phyloP scores from a whole-genome alignment of 805 yeast genomes.

The Teunomyces pallodes region DNA sequence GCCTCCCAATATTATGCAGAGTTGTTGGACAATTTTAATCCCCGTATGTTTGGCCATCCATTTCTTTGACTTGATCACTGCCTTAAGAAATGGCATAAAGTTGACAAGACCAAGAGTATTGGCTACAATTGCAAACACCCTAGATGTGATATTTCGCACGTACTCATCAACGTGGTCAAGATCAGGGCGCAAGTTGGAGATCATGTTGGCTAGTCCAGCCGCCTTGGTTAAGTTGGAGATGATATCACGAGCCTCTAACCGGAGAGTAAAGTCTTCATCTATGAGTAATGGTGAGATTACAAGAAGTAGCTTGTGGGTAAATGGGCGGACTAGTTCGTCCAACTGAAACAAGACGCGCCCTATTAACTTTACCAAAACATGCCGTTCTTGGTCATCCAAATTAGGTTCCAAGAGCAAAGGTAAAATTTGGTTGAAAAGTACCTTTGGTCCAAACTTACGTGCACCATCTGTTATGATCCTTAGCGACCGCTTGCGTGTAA shows the following conservation, averaged over 20 bases:
- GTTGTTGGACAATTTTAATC: slow-evolving; percentile 69
- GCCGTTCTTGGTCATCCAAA: slow-evolving; percentile 80
- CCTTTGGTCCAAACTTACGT: slow-evolving; percentile 61
- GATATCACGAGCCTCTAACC: slow-evolving; percentile 78
- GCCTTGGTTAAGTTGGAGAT: slow-evolving; percentile 73
- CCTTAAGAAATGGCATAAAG: slow-evolving; percentile 75
- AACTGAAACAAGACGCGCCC: slow-evolving; percentile 67
- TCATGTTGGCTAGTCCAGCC: slow-evolving; percentile 77
- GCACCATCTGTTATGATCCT: slow-evolving; percentile 66
- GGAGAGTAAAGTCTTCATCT: slow-evolving; percentile 73
- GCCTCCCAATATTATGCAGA: slow-evolving; percentile 65
- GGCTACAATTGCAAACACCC: slow-evolving; percentile 82
- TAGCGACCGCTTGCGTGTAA: slow-evolving; percentile 65
- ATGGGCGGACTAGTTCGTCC: slow-evolving; percentile 67
- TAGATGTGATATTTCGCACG: slow-evolving; percentile 70
- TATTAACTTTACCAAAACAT: slow-evolving; percentile 71
- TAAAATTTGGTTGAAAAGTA: slow-evolving; percentile 65
- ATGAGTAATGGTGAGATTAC: slow-evolving; percentile 77
- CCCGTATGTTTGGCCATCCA: slow-evolving; percentile 89
- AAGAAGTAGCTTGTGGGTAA: slow-evolving; percentile 64
- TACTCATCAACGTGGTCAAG: slow-evolving; percentile 81
- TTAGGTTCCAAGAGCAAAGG: slow-evolving; percentile 72
- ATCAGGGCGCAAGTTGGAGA: slow-evolving; percentile 77
- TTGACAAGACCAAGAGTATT: slow-evolving; percentile 70
- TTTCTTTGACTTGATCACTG: slow-evolving; percentile 73